Base-by-base conservation (phyloP, 1,284 basidiomycete genomes). In the Gymnopus androsaceus region DNA sequence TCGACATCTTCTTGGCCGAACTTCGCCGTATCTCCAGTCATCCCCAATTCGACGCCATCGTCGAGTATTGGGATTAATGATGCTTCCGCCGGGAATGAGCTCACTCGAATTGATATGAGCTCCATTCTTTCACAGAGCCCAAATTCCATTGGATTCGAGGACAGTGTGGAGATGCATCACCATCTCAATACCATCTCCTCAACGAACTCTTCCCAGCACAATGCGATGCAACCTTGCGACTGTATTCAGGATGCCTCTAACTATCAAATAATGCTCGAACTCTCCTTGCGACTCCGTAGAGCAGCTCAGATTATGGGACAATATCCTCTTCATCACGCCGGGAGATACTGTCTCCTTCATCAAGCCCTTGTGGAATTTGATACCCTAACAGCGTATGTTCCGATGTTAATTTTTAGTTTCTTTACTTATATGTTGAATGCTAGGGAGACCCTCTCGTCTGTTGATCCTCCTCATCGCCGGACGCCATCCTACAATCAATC, bases 251-350 rank as follows among this genome's bases (percentile, higher is more conserved):
- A 81, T 51, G 57, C 68, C n/a, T 62, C 68, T 34, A 74, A 67
- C 60, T 81, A 81, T 62, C 75, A 69, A 42, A 73, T 72, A 28
- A 66, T 78, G 11, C 71, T 81, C 9, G 79, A 82, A 57, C 65
- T 82, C 34, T 81, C 78, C 3, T 66, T 80, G n/a, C 74, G 77
- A 48, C 70, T 82, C 23, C 76, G 80, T 23, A 77, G 72, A 55
- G 77, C 80, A 12, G 74, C 76, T 21, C 70, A 78, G 51, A 67
- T 72, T 17, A 69, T 82, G 36, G 67, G 70, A 21, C 72, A 69
- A 36, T 75, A 74, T 30, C 61, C 72, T 40, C 69, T 68, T 50
- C 81, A 82, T 56, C 67, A 60, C 15, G 57, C 70, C 50, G 69
- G 69, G 27, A 65, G 64, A 1, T 62, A 64, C 9, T 82, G 80